Percentiles rank a stretch among this genome's conserved stretches.
Conservation (phyloP, 305 asterid genomes). For the Rubia balearica region DNA sequence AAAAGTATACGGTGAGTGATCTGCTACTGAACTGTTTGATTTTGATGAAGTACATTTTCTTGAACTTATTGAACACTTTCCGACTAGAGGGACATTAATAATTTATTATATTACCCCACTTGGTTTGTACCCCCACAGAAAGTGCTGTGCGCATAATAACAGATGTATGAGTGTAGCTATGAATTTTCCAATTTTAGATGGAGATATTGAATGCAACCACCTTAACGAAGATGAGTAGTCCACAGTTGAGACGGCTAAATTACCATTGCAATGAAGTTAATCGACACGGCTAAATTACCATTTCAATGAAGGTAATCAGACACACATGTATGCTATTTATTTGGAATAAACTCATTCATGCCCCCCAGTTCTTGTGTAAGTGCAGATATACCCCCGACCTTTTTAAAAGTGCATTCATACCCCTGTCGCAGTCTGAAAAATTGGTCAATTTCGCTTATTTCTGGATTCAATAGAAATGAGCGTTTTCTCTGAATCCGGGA, state of each 20-base stretch:
- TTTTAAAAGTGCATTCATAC: too few relatives aligned
- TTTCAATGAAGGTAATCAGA: too few relatives aligned
- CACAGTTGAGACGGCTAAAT: conserved; percentile 40
- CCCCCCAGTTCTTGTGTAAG: too few relatives aligned
- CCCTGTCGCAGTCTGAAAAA: too few relatives aligned
- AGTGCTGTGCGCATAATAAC: too few relatives aligned
- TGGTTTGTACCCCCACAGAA: not conserved
- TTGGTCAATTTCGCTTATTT: too few relatives aligned
- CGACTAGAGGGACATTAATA: not conserved
- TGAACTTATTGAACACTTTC: not conserved
- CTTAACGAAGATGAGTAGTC: conserved; percentile 39
- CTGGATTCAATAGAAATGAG: too few relatives aligned
- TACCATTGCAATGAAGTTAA: conserved; percentile 63
- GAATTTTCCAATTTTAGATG: conserved; percentile 28
- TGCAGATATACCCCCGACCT: too few relatives aligned
- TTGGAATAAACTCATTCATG: too few relatives aligned
- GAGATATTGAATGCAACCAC: conserved; percentile 27
- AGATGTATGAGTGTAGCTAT: not conserved
- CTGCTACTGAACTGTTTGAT: conserved; percentile 6
- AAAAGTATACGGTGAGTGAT: conserved; percentile 37
- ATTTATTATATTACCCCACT: not conserved
- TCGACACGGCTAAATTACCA: conserved; percentile 60
- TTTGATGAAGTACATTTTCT: conserved; percentile 13
- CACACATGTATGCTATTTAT: too few relatives aligned
- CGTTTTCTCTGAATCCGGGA: too few relatives aligned